Evolutionary conservation across 768 basidiomycete genomes (phyloP), one percentile per base, ranked within the genome.

Genomic region (Pholiota conissans): DNA sequence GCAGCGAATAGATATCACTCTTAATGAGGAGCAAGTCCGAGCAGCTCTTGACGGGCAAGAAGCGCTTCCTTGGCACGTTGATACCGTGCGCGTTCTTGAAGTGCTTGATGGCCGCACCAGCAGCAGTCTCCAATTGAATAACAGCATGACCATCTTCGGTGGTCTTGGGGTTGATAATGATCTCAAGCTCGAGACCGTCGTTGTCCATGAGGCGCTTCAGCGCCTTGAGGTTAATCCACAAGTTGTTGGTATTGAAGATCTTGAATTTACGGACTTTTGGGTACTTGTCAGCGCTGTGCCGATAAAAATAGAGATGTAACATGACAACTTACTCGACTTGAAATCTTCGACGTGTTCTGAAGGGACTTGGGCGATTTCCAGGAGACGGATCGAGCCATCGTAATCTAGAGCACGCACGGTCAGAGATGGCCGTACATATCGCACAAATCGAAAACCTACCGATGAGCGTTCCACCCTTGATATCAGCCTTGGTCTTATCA

Each of bases 311-410:
- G 18, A 22, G 34, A 40, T 28, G 6, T 50, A 24, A 20, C 11
- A 29, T 27, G 20, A 49, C 6, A 32, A 65, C 71, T 53, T 63
- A 86, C 85, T 79, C 16, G 88, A 87, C 74, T 95, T 95, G 84
- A 95, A 97, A 75, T 95, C 94, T 70, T 95, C 91, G 50, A 93
- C 84, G 72, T 95, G 94, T 70, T 95, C 94, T 37, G 85, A 87
- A 27, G 94, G 93, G 24, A 96, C 94, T 71, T 97, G 95, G 27
- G 95, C 93, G 59, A 97, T 91, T 78, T 97, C 95, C 57, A 97
- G 86, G 54, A 97, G 78, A 51, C 93, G 86, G 53, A 95, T 84
- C 30, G 84, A 85, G 42, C 93, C 94, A 35, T 97, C 91, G 69
- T 95, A 95, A 74, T 94, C 78, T 79, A 56, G 42, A 45, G 5